Evolutionary conservation across 2,329 filamentous ascomycete species (phyloP).

Genomic region (Penicillium sp.): DNA sequence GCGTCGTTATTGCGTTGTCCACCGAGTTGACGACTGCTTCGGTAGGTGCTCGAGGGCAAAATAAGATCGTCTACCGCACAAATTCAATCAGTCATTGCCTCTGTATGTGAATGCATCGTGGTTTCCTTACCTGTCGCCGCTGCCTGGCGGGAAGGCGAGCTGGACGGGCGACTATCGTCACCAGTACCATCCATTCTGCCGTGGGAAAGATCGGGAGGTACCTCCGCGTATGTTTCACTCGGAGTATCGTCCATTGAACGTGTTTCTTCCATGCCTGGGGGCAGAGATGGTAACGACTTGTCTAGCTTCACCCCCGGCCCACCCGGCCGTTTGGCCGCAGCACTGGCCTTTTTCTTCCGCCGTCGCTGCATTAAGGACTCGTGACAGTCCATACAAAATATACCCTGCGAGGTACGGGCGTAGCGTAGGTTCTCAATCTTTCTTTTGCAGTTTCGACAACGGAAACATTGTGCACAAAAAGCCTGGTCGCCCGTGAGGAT

Average conservation of each 20-base stretch:
- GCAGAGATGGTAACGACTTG: conserved; percentile 88
- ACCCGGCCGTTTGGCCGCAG: conserved; percentile 29
- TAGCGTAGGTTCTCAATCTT: conserved; percentile 99
- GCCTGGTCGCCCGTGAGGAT: conserved; percentile 97
- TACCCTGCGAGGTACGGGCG: conserved; percentile 94
- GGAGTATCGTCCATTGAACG: conserved; percentile 59
- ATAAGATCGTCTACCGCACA: conserved; percentile 56
- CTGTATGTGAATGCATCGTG: background rate
- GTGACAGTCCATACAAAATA: conserved; percentile 99
- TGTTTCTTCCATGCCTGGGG: conserved; percentile 64
- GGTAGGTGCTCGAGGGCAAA: conserved; percentile 72
- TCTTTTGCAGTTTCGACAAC: conserved; percentile 95
- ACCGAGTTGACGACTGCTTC: conserved; percentile 68
- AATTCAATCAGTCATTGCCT: conserved; percentile 2
- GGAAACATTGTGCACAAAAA: conserved; percentile 95
- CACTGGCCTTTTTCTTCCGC: conserved; percentile 76
- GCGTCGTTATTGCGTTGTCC: conserved; percentile 52
- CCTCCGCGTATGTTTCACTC: conserved; percentile 63
- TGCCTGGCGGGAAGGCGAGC: conserved; percentile 25
- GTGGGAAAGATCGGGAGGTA: conserved; percentile 29
- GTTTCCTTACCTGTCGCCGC: conserved; percentile 33
- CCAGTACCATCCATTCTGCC: conserved; percentile 21
- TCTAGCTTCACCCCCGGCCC: conserved; percentile 66
- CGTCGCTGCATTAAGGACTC: conserved; percentile 92
- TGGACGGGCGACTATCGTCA: conserved; percentile 25